Conservation (phyloP, 306 rosid species). For the Hylodesmum podocarpum region DNA sequence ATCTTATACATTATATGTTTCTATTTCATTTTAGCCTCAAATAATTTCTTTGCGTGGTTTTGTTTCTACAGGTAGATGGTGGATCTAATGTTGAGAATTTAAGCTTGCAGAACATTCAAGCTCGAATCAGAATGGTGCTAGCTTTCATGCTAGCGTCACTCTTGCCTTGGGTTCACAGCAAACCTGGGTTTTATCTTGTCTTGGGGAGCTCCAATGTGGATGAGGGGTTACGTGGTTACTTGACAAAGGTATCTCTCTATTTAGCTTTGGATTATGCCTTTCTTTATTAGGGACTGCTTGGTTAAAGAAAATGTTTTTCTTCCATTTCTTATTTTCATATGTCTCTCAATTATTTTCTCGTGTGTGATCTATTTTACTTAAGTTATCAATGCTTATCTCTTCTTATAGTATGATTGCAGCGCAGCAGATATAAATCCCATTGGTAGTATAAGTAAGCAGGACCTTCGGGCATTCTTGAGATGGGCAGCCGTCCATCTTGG, state of each 20-base stretch:
- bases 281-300: background rate
- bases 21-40: background rate
- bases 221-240: conserved; percentile 88
- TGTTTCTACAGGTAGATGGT: conserved; percentile 73
- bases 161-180: conserved; percentile 94
- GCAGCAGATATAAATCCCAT: conserved; percentile 96
- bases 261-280: background rate
- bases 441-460: conserved; percentile 92
- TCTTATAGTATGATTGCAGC: conserved; percentile 84
- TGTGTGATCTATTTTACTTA: conserved; percentile 17
- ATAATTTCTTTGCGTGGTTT: conserved; percentile 16
- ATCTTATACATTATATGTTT: background rate
- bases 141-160: conserved; percentile 98
- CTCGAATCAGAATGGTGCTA: conserved; percentile 90
- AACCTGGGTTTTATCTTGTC: conserved; percentile 90
- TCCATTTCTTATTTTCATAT: background rate
- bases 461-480: conserved; percentile 75
- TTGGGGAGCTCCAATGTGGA: conserved; percentile 95
- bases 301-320: background rate
- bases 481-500: conserved; percentile 96
- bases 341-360: background rate
- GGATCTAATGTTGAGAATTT: conserved; percentile 87
- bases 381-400: conserved; percentile 26
- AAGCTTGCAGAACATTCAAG: conserved; percentile 93
- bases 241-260: conserved; percentile 69